phyloP scores from a whole-genome alignment of 345 rosid genomes.

The Bruguiera gymnorhiza region DNA sequence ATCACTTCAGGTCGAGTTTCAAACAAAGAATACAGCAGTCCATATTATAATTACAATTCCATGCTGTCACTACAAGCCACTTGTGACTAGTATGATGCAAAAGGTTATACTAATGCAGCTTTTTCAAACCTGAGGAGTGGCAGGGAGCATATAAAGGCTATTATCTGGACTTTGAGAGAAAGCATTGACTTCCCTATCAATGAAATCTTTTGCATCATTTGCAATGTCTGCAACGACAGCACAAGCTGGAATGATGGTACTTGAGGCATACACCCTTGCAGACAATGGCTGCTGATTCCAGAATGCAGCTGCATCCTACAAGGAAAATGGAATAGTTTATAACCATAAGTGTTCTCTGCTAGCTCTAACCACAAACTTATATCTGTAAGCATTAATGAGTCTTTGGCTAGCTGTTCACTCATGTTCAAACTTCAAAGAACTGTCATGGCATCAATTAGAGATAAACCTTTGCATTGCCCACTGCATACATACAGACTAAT shows the following conservation, averaged over 20 bases:
- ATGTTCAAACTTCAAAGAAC: too few relatives aligned
- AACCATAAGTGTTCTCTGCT: background rate
- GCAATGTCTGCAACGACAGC: slow-evolving; percentile 64
- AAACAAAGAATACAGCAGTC: too few relatives aligned
- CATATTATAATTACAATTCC: too few relatives aligned
- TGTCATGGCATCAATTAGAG: too few relatives aligned
- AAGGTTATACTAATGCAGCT: background rate
- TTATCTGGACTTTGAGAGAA: slow-evolving; percentile 84
- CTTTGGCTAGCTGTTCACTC: too few relatives aligned
- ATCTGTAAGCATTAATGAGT: too few relatives aligned
- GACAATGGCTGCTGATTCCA: slow-evolving; percentile 91
- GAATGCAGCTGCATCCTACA: slow-evolving; percentile 78
- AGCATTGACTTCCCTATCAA: slow-evolving; percentile 79
- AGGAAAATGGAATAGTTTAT: slow-evolving; percentile 8
- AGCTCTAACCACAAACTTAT: background rate
- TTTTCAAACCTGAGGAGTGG: slow-evolving; percentile 84
- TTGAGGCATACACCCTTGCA: slow-evolving; percentile 84
- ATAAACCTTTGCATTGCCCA: too few relatives aligned
- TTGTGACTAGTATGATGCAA: too few relatives aligned
- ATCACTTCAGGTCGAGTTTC: too few relatives aligned
- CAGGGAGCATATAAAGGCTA: slow-evolving; percentile 86
- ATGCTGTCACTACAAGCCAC: too few relatives aligned
- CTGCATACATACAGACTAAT: too few relatives aligned
- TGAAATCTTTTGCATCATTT: slow-evolving; percentile 70
- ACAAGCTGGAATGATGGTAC: slow-evolving; percentile 80